Evolutionary conservation across 139 green algal genomes (phyloP).

Genomic region (Zygnema cylindricum): DNA sequence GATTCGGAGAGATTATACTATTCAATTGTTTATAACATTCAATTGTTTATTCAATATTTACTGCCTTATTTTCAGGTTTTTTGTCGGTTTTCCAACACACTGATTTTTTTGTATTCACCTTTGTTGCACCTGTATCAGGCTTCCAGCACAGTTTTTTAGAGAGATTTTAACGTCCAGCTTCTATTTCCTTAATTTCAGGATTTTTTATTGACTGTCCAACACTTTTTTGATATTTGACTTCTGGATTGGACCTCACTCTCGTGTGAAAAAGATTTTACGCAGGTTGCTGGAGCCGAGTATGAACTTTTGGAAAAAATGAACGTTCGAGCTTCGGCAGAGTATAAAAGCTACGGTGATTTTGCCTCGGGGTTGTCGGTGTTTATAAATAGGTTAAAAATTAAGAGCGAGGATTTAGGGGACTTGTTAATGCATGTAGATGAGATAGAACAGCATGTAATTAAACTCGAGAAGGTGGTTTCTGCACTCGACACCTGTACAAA

Average conservation of each 20-base stretch:
- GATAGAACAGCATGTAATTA: constrained; percentile 29
- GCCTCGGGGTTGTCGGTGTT: constrained; percentile 34
- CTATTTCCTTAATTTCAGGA: no score
- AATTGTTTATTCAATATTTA: not conserved
- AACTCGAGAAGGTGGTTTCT: constrained; percentile 44
- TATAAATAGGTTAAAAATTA: constrained; percentile 14
- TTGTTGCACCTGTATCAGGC: not conserved
- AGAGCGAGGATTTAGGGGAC: constrained; percentile 22
- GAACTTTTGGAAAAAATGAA: constrained; percentile 49
- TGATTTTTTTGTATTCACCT: not conserved
- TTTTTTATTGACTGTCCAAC: no score
- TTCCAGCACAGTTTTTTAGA: not conserved
- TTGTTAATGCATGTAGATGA: constrained; percentile 26
- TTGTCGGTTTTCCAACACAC: not conserved
- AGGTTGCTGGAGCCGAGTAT: constrained; percentile 25
- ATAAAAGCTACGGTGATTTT: constrained; percentile 43
- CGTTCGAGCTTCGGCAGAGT: constrained; percentile 26
- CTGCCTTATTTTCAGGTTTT: not conserved
- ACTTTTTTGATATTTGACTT: no score
- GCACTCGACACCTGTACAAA: constrained; percentile 32
- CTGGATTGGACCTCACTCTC: no score
- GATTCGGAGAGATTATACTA: not conserved
- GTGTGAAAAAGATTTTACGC: not conserved
- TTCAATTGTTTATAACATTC: not conserved
- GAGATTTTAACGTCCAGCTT: no score